phyloP scores from a whole-genome alignment of 225 moss, liverwort and hornwort genomes.

The Pleurozium schreberi region DNA sequence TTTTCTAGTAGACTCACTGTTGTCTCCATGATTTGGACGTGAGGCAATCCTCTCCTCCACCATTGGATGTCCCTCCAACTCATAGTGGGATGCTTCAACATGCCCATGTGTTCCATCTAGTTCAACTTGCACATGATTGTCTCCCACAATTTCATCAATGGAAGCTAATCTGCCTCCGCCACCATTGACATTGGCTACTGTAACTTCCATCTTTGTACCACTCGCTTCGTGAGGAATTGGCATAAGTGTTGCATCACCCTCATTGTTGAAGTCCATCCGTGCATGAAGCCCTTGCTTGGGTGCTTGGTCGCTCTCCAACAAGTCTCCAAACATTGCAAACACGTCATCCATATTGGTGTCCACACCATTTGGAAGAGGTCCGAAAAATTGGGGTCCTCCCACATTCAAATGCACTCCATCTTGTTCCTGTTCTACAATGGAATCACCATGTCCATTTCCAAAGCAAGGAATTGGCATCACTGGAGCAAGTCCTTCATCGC shows the following conservation, averaged over 20 bases:
- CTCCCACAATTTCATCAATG: not conserved
- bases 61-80: no score
- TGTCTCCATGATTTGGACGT: not conserved
- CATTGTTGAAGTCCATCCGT: not conserved
- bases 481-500: not conserved
- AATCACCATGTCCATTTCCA: not conserved
- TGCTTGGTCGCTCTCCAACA: not conserved
- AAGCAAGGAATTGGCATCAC: not conserved
- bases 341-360: not conserved
- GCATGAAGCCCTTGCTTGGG: not conserved
- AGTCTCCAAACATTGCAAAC: no score
- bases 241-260: not conserved
- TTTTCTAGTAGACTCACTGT: not conserved
- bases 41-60: no score
- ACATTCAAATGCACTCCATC: not conserved
- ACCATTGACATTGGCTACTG: not conserved
- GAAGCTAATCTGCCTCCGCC: not conserved
- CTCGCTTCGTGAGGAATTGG: not conserved
- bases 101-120: not conserved
- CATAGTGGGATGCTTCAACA: not conserved
- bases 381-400: not conserved
- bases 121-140: not conserved
- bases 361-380: not conserved
- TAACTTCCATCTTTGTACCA: not conserved
- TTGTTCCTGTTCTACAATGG: not conserved